Percentiles rank a stretch among this genome's conserved stretches.
Conservation (phyloP, 2,329 filamentous ascomycete genomes). For the Tothia fuscella region DNA sequence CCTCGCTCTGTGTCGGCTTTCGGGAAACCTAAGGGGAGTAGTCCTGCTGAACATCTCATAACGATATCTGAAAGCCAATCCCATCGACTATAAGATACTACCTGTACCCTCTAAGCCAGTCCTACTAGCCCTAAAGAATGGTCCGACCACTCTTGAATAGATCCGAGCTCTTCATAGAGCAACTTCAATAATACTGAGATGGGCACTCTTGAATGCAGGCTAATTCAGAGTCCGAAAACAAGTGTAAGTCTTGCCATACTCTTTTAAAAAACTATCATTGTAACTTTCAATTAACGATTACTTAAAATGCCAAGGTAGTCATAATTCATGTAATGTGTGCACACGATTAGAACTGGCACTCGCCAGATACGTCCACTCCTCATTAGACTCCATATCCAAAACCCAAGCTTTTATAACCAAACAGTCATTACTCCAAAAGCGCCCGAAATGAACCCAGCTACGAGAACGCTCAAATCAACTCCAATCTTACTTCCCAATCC, state of each 20-base stretch:
- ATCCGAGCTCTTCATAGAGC: neutral
- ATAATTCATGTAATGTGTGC: neutral
- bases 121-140: neutral
- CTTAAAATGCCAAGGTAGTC: neutral
- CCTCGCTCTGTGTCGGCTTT: neutral
- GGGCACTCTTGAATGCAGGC: too few species aligned
- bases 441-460: neutral
- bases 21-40: neutral
- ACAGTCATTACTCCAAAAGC: conserved; percentile 3
- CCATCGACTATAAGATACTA: neutral
- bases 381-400: neutral
- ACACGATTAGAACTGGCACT: neutral
- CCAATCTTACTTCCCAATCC: neutral
- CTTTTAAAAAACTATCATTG: neutral
- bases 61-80: neutral
- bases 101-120: neutral
- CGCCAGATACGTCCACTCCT: too few species aligned
- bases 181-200: too few species aligned
- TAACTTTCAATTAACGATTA: neutral
- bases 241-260: neutral
- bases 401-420: neutral
- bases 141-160: neutral
- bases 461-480: neutral
- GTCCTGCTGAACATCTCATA: neutral
- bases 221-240: neutral